Evolutionary conservation across 345 rosid genomes (phyloP).

Genomic region (Stellera chamaejasme): DNA sequence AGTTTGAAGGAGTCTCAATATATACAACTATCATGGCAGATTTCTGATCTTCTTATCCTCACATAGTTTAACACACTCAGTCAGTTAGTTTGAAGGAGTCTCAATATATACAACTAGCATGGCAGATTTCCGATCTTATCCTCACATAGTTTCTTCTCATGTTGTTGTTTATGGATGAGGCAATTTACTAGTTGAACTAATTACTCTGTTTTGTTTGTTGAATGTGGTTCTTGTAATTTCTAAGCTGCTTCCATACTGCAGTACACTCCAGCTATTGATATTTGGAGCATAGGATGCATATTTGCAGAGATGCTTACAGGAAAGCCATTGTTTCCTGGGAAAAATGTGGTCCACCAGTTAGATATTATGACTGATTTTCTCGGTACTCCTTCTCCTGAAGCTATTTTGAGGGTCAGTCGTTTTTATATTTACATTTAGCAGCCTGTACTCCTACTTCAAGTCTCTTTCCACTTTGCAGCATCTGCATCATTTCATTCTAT

Average conservation of each 20-base stretch:
- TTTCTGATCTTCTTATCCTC: too few relatives aligned
- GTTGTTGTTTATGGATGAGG: too few relatives aligned
- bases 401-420: slow-evolving; percentile 53
- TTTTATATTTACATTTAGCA: neutral
- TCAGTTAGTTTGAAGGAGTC: too few relatives aligned
- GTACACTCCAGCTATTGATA: slow-evolving; percentile 94
- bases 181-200: too few relatives aligned
- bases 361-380: slow-evolving; percentile 90
- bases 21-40: too few relatives aligned
- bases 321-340: slow-evolving; percentile 81
- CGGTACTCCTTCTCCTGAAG: slow-evolving; percentile 76
- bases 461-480: slow-evolving; percentile 1
- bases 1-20: too few relatives aligned
- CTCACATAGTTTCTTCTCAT: too few relatives aligned
- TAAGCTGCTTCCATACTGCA: slow-evolving; percentile 19
- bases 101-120: too few relatives aligned
- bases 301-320: slow-evolving; percentile 94
- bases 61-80: too few relatives aligned
- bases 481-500: neutral
- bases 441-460: neutral
- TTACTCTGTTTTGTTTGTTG: neutral
- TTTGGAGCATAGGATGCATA: slow-evolving; percentile 93
- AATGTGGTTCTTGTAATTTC: slow-evolving; percentile 4
- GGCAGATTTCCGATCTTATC: too few relatives aligned
- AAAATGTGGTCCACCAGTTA: slow-evolving; percentile 82